phyloP scores from a whole-genome alignment of 2,329 filamentous ascomycete species.

The Sporothrix luriei region DNA sequence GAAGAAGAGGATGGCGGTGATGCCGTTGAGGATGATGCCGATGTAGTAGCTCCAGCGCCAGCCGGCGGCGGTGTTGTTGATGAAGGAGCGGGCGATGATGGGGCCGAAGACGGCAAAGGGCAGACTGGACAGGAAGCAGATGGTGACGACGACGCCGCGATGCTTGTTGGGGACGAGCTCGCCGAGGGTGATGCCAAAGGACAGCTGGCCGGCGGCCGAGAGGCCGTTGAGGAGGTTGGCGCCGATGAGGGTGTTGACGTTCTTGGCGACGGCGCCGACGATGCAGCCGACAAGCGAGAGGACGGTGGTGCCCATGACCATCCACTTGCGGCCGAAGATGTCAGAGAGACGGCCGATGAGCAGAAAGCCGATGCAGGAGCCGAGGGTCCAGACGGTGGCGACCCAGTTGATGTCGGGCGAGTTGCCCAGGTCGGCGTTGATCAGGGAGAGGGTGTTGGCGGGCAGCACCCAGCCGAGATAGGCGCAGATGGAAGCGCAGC shows the following conservation, averaged over 20 bases:
- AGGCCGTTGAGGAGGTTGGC: conserved; percentile 46
- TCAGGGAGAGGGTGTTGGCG: conserved; percentile 44
- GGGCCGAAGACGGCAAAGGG: conserved; percentile 51
- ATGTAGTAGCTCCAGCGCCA: conserved; percentile 58
- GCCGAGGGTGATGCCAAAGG: conserved; percentile 48
- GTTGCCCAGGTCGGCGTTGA: conserved; percentile 43
- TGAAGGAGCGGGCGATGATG: conserved; percentile 51
- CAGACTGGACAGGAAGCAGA: conserved; percentile 47
- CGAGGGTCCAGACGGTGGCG: conserved; percentile 46
- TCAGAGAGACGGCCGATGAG: conserved; percentile 49
- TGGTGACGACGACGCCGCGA: conserved; percentile 44
- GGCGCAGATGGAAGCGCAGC: conserved; percentile 42
- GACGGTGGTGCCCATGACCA: conserved; percentile 43
- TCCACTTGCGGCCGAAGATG: conserved; percentile 49
- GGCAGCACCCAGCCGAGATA: conserved; percentile 45
- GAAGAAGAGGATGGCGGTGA: conserved; percentile 47
- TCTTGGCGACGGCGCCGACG: conserved; percentile 44
- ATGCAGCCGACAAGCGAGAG: conserved; percentile 47
- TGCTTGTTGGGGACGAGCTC: conserved; percentile 50
- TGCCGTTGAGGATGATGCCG: conserved; percentile 49
- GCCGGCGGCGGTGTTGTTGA: conserved; percentile 46
- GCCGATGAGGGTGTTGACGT: conserved; percentile 45
- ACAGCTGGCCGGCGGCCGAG: conserved; percentile 48
- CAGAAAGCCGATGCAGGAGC: conserved; percentile 46
- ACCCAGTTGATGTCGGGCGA: conserved; percentile 43